A percentile compares a stretch with the other conserved stretches of the same genome.
Evolutionary conservation across 2,329 filamentous ascomycete genomes (phyloP).

Genomic region (Fusarium kyushuense): DNA sequence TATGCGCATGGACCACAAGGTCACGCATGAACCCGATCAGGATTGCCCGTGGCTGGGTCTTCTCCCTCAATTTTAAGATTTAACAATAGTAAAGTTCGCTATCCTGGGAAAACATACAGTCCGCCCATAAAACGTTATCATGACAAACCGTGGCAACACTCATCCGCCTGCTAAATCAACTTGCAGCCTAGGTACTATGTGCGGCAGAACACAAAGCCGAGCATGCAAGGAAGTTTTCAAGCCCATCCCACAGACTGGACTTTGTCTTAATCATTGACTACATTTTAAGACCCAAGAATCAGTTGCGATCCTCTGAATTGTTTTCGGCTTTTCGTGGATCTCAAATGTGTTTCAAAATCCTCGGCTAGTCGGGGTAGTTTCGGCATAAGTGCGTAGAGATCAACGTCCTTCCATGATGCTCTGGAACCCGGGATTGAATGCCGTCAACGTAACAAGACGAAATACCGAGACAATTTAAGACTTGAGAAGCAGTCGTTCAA

Average conservation of each 20-base stretch:
- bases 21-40: not conserved
- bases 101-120: not conserved
- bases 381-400: conserved; percentile 41
- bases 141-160: conserved; percentile 5
- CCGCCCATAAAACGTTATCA: not conserved
- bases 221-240: not conserved
- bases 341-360: conserved; percentile 1
- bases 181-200: not conserved
- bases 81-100: not conserved
- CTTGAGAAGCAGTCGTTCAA: not conserved
- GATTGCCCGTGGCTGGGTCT: not conserved
- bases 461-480: not conserved
- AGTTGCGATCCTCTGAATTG: not conserved
- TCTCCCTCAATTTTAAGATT: not conserved
- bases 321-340: conserved; percentile 35
- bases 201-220: not conserved
- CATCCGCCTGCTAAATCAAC: not conserved
- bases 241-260: not conserved
- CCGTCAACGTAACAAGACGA: not conserved
- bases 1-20: not conserved
- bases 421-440: not conserved
- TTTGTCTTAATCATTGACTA: conserved; percentile 5
- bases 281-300: not conserved
- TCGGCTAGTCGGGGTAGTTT: conserved; percentile 43
- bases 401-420: not conserved